Percentiles rank a stretch among this genome's conserved stretches.
Conservation (phyloP, 2,329 filamentous ascomycete genomes). For the Ophiostoma fasciatum region DNA sequence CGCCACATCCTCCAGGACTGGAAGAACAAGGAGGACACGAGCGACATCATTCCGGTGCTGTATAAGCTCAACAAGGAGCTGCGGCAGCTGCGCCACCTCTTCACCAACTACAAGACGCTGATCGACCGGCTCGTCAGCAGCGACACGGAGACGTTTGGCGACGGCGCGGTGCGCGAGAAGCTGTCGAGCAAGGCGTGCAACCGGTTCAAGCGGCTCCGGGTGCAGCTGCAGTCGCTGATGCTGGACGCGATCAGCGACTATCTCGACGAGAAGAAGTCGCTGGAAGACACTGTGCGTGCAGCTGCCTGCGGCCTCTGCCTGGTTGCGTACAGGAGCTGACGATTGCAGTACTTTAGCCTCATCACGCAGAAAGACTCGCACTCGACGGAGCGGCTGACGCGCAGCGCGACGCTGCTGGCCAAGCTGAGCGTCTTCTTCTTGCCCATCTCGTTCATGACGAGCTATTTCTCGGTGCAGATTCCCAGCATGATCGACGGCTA, state of each 20-base stretch:
- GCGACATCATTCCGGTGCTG: slow-evolving; percentile 40
- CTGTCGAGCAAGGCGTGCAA: slow-evolving; percentile 33
- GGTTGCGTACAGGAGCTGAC: too few species aligned
- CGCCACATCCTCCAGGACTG: slow-evolving; percentile 8
- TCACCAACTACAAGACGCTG: slow-evolving; percentile 43
- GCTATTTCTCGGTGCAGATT: slow-evolving; percentile 57
- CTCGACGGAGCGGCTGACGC: slow-evolving; percentile 54
- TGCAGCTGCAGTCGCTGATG: slow-evolving; percentile 45
- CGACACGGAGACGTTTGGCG: slow-evolving; percentile 16
- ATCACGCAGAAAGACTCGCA: slow-evolving; percentile 62
- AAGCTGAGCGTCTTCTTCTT: slow-evolving; percentile 65
- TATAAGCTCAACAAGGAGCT: slow-evolving; percentile 47
- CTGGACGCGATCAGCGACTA: slow-evolving; percentile 47
- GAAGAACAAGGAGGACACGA: slow-evolving; percentile 22
- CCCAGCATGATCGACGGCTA: slow-evolving; percentile 40
- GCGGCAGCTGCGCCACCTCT: slow-evolving; percentile 43
- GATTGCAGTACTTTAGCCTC: slow-evolving; percentile 65
- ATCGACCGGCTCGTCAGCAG: slow-evolving; percentile 41
- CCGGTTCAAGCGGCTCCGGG: slow-evolving; percentile 43
- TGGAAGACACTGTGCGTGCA: slow-evolving; percentile 50
- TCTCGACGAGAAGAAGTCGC: slow-evolving; percentile 52
- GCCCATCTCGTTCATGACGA: slow-evolving; percentile 60
- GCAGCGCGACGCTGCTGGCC: slow-evolving; percentile 56
- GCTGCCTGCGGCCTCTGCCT: too few species aligned
- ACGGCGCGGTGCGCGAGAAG: slow-evolving; percentile 12